Conservation (phyloP, 139 green algal genomes). For the Coelastrella sp. region DNA sequence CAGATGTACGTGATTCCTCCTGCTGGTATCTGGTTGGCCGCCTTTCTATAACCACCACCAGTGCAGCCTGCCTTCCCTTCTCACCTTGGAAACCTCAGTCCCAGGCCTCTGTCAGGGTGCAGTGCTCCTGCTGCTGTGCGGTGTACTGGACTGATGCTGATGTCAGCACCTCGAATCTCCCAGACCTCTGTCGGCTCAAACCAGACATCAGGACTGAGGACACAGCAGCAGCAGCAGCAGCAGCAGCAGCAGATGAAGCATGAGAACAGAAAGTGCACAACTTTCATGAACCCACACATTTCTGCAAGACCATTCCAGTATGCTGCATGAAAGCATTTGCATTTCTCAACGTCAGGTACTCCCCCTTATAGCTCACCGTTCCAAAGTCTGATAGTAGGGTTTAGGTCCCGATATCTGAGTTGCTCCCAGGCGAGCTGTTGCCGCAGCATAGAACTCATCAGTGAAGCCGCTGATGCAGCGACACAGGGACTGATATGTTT, state of each 20-base stretch:
- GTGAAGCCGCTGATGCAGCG: conserved; percentile 92
- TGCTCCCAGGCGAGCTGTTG: conserved; percentile 63
- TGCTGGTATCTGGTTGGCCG: too few species aligned
- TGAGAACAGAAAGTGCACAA: too few species aligned
- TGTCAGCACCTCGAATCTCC: conserved; percentile 77
- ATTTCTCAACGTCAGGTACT: too few species aligned
- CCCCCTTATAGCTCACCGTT: too few species aligned
- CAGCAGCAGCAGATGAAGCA: background rate
- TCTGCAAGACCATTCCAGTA: background rate
- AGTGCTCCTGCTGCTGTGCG: conserved; percentile 59
- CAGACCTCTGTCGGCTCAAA: conserved; percentile 79
- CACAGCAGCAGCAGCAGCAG: background rate
- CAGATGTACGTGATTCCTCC: too few species aligned
- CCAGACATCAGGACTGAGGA: conserved; percentile 70
- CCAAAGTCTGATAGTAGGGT: conserved; percentile 80
- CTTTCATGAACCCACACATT: background rate
- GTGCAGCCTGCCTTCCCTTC: too few species aligned
- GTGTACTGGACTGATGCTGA: conserved; percentile 83
- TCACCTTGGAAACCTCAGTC: conserved; percentile 79
- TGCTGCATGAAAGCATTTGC: too few species aligned
- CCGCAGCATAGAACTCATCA: conserved; percentile 88
- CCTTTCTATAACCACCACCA: too few species aligned
- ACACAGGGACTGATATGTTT: conserved; percentile 72
- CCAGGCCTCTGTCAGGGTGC: conserved; percentile 66
- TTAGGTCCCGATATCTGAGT: conserved; percentile 58